These are phyloP conservation scores for Aspergillus affinis DNA, from an alignment of 495 filamentous ascomycete genomes.

Conservation along the genomic window DNA sequence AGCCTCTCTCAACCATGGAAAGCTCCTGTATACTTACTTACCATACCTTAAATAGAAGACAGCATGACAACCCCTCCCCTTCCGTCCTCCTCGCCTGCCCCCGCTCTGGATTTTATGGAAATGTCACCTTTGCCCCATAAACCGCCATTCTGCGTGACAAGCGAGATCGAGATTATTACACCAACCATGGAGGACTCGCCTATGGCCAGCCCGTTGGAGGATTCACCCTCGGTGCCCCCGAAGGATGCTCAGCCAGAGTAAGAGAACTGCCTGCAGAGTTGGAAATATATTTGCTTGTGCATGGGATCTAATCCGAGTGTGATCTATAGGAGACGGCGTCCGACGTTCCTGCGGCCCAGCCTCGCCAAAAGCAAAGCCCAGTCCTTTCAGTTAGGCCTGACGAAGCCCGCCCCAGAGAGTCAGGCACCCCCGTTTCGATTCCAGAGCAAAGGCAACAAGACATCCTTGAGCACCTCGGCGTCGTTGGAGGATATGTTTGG, in stretches of 20 bases:
- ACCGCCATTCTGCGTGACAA: constrained; percentile 56
- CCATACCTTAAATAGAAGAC: constrained; percentile 45
- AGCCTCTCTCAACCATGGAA: background rate
- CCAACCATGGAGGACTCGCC: constrained; percentile 63
- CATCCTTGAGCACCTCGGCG: constrained; percentile 55
- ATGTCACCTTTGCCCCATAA: constrained; percentile 94
- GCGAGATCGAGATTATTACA: constrained; percentile 63
- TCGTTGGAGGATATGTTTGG: constrained; percentile 77
- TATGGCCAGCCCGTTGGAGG: constrained; percentile 46
- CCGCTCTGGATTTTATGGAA: constrained; percentile 83
- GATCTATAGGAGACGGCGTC: constrained; percentile 36
- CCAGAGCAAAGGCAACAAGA: constrained; percentile 55
- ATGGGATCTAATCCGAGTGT: constrained; percentile 1
- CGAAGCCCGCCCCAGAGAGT: constrained; percentile 47
- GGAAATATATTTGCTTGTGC: background rate
- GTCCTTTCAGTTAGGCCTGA: constrained; percentile 41
- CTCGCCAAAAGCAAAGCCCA: constrained; percentile 44
- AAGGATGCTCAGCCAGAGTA: constrained; percentile 36
- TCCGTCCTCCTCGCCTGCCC: constrained; percentile 75
- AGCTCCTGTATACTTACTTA: constrained; percentile 11
- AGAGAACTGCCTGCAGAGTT: constrained; percentile 17
- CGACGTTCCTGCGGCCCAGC: constrained; percentile 42
- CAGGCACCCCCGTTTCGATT: constrained; percentile 76
- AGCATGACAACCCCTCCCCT: constrained; percentile 80
- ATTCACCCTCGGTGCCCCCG: constrained; percentile 54